Evolutionary conservation across 768 basidiomycete species (phyloP), one percentile per base, ranked within the genome.

Genomic region (Suillus americanus): DNA sequence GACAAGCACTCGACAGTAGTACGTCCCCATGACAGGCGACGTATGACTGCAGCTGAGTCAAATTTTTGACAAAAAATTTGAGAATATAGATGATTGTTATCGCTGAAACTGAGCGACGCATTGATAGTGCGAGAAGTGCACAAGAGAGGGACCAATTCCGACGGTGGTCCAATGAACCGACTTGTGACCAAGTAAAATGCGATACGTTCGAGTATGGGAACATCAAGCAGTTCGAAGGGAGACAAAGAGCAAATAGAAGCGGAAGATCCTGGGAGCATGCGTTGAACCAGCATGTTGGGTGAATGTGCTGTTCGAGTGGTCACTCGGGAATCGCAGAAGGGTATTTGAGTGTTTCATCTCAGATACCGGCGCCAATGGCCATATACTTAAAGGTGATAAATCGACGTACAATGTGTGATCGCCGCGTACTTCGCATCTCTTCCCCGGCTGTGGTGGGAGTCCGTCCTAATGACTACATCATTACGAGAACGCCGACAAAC

Each of bases 11-110:
- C 67, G 38, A 79, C 69, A 5, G 76, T 79, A 6, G 74, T 68
- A 78, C 81, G 82, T 55, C 75, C 68, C 50, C 71, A 59, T 38
- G 74, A 72, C 14, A 82, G 73, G 53, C 83, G 78, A 59, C 82
- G 79, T 38, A 66, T 68, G 48, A 79, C 71, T 16, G 83, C 84
- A 13, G 46, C 62, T 41, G 50, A 70, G 57, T 85, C 83, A 57
- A 85, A 85, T 65, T 83, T 83, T 69, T 70, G 69, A 14, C 72
- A 73, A 67, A 83, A 86, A 45, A 83, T 79, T 61, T 73, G 71
- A 18, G 81, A 81, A 64, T 81, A 83, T 25, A 84, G 74, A 43
- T 70, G 72, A 38, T 73, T 65, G 64, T 82, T 82, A 65, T 74
- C 72, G 66, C 70, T 60, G 45, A 77, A 70, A 16, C 74, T 78